Evolutionary conservation across 805 yeast genomes (phyloP), one percentile per base, ranked within the genome.

Genomic region (Candida ortonii): DNA sequence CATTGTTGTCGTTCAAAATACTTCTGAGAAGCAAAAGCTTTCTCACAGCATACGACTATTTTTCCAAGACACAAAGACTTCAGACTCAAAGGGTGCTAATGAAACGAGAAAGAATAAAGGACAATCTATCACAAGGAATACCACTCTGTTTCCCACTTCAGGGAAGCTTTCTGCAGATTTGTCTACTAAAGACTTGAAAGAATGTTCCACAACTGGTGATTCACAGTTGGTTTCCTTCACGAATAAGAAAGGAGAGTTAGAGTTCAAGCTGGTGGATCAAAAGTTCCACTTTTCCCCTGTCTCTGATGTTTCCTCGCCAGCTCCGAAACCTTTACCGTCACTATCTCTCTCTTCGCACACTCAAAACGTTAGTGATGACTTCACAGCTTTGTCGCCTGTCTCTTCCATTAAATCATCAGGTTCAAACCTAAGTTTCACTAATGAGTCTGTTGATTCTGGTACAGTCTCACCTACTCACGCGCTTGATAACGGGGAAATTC

Each of bases 171-270:
- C 40, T 23, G 41, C 39, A 21, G 47, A 43, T 20, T 29, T 52
- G n/a, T 36, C 46, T 6, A 30, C 54, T 14, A 30, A 42, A 12
- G 53, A 51, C 34, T 25, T 49, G 24, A 43, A 24, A 16, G 44
- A 41, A 28, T 77, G 83, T 50, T 71, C 81, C 17, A 74, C 80
- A 8, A 30, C 33, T 8, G 9, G 12, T 3, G 64, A 73, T 22
- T 62, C 78, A 2, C 62, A 72, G 33, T 60, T 74, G 28, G 55
- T 73, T n/a, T 76, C 80, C 4, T 63, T 68, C 42, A 71, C 69
- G 30, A 75, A 73, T 46, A 57, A 53, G 11, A 64, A 67, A 21
- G 84, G 83, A 3, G 76, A 73, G 42, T 65, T 77, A 11, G 78
- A 73, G 36, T 78, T 81, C 76, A 67, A 67, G 11, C 66, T 78